Evolutionary conservation across 1,284 basidiomycete species (phyloP), one percentile per base, ranked within the genome.

Genomic region (Leccinum solheimii): DNA sequence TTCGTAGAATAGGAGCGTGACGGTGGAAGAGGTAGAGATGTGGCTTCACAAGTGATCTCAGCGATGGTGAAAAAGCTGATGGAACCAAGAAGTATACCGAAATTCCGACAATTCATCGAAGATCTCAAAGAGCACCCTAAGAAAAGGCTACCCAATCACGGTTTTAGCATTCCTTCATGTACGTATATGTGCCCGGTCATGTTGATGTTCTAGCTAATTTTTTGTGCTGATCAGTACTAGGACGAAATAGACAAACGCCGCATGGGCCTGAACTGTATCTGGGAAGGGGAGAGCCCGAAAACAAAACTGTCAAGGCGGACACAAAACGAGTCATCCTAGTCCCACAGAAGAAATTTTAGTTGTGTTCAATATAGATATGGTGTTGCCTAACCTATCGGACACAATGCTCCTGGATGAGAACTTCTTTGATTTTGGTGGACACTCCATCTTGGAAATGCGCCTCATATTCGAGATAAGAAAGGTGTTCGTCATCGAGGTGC

Each of bases 351-450:
- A 87, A 70, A 87, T 34, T 34, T 34, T 34, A 84, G 1, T 86
- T 99, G 72, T 86, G 88, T 71, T 81, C 83, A 57, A 87, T 98
- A 69, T 99, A 5, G 81, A 76, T 34, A 34, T 34, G 57, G 86
- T 99, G 48, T 84, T 99, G 10, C 94, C 95, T 6, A 91, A 88
- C 59, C 83, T 92, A 3, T 89, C 94, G 1, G 79, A 84, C 9
- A 85, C 88, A 2, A 88, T 99, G 54, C 91, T 94, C 10, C 77
- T 92, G 11, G 92, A 98, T 74, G 97, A 99, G 72, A 94, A 87
- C 76, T 99, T 99, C 85, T 99, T 98, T 78, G 97, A 99, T 76
- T 84, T 99, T 32, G 97, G 97, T 48, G 97, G 97, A 2, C 97
- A 99, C 79, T 99, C 97, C 13, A 98, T 99, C 71, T 86, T 99